Evolutionary conservation across 345 rosid species (phyloP).

Genomic region (Pistacia atlantica): DNA sequence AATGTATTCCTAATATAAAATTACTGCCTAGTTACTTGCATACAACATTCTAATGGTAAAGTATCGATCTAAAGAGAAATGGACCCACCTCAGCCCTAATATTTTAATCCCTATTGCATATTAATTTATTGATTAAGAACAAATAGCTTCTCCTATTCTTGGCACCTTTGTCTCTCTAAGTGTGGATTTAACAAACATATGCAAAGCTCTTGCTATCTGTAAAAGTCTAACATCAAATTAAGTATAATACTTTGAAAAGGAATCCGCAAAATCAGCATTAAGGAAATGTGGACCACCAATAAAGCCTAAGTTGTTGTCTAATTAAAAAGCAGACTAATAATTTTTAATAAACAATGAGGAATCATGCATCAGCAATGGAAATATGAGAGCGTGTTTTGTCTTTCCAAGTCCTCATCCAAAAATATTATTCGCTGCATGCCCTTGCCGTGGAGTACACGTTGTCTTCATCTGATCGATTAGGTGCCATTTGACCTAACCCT

Average conservation of each 20-base stretch:
- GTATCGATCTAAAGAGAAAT: slow-evolving; percentile 17
- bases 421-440: slow-evolving; percentile 23
- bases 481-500: slow-evolving; percentile 51
- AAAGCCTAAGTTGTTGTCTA: slow-evolving; percentile 28
- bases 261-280: slow-evolving; percentile 42
- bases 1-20: slow-evolving; percentile 21
- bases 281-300: slow-evolving; percentile 49
- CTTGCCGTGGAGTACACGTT: slow-evolving; percentile 42
- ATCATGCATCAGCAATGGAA: slow-evolving; percentile 50
- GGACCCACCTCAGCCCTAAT: slow-evolving; percentile 31
- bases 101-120: background rate
- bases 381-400: slow-evolving; percentile 26
- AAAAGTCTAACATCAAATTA: slow-evolving; percentile 33
- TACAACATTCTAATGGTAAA: slow-evolving; percentile 39
- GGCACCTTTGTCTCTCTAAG: slow-evolving; percentile 13
- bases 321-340: slow-evolving; percentile 19
- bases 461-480: slow-evolving; percentile 23
- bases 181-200: slow-evolving; percentile 24
- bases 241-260: slow-evolving; percentile 44
- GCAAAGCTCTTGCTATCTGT: slow-evolving; percentile 17
- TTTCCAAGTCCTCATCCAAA: slow-evolving; percentile 23
- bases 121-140: slow-evolving; percentile 19
- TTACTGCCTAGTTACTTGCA: slow-evolving; percentile 25
- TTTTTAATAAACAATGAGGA: slow-evolving; percentile 38
- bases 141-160: slow-evolving; percentile 21